Evolutionary conservation across 1,139 yeast genomes (phyloP).

Genomic region (Pichiaceae sp.): DNA sequence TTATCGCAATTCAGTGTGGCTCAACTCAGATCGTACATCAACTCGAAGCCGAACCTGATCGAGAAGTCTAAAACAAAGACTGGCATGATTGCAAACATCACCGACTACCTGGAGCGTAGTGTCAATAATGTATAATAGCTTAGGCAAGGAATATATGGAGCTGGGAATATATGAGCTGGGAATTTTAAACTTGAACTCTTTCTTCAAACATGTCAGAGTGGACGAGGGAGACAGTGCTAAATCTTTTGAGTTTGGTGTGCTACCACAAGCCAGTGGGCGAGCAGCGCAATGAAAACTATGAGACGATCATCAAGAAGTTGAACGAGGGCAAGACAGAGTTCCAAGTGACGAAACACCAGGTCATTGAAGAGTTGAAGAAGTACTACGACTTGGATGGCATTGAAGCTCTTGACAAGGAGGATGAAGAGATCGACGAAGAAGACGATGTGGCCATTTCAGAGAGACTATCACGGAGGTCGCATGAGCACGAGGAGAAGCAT

Average conservation of each 20-base stretch:
- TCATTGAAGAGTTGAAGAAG: constrained; percentile 13
- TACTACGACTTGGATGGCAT: constrained; percentile 22
- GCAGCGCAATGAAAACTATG: constrained; percentile 7
- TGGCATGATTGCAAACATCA: constrained; percentile 35
- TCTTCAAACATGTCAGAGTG: constrained; percentile 5
- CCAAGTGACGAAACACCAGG: constrained; percentile 9
- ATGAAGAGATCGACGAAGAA: constrained; percentile 6
- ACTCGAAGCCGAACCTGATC: constrained; percentile 27
- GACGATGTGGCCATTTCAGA: constrained; percentile 1
- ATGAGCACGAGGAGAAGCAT: constrained; percentile 4
- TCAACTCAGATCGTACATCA: constrained; percentile 33
- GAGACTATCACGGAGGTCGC: constrained; percentile 1
- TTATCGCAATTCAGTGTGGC: constrained; percentile 31
- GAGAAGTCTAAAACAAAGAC: constrained; percentile 31
- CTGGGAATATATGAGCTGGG: not conserved
- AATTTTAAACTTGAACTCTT: not conserved
- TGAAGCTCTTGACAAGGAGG: constrained; percentile 15
- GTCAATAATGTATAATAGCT: not conserved
- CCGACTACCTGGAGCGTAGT: constrained; percentile 15
- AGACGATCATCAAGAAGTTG: constrained; percentile 22
- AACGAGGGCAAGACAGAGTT: constrained; percentile 21
- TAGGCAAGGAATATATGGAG: no score
- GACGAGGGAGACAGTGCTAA: constrained; percentile 11
- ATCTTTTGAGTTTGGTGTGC: constrained; percentile 16
- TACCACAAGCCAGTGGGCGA: constrained; percentile 21